A percentile compares a stretch with the other conserved stretches of the same genome.
phyloP scores from a whole-genome alignment of 805 yeast genomes.

The Ogataea ganodermae region DNA sequence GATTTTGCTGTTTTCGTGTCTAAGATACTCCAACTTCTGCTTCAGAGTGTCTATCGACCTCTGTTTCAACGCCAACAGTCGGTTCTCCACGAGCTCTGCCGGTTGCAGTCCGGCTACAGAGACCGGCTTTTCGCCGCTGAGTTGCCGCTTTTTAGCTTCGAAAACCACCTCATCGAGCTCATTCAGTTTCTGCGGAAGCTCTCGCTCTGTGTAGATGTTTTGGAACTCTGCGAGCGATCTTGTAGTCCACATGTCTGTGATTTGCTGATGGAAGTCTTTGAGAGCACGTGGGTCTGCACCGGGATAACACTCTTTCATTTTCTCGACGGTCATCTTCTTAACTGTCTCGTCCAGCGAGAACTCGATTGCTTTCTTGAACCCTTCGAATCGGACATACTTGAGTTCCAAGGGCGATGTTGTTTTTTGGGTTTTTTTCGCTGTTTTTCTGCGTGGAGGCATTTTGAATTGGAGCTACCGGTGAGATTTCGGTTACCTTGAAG shows the following conservation, averaged over 20 bases:
- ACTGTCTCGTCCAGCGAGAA: constrained; percentile 44
- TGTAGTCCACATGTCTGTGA: constrained; percentile 45
- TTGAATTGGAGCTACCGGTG: background rate
- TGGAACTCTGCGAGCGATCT: constrained; percentile 48
- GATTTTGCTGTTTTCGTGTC: constrained; percentile 17
- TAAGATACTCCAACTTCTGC: constrained; percentile 18
- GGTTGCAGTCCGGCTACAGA: constrained; percentile 25
- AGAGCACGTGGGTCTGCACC: constrained; percentile 43
- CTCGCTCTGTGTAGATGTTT: constrained; percentile 47
- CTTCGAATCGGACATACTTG: constrained; percentile 34
- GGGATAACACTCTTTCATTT: constrained; percentile 49
- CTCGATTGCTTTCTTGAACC: constrained; percentile 37
- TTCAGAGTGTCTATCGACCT: constrained; percentile 18
- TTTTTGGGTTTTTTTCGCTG: background rate
- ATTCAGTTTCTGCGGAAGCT: constrained; percentile 44
- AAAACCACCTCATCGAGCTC: constrained; percentile 50
- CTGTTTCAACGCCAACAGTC: constrained; percentile 16
- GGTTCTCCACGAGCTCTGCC: constrained; percentile 24
- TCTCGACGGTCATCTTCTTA: constrained; percentile 45
- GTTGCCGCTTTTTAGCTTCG: constrained; percentile 33
- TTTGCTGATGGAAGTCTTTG: constrained; percentile 47
- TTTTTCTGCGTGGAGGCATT: background rate
- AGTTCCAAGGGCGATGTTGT: constrained; percentile 1
- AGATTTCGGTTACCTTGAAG: no score
- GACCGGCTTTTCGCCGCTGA: constrained; percentile 15